phyloP scores from a whole-genome alignment of 768 basidiomycete genomes.

The Lactarius deliciosus region DNA sequence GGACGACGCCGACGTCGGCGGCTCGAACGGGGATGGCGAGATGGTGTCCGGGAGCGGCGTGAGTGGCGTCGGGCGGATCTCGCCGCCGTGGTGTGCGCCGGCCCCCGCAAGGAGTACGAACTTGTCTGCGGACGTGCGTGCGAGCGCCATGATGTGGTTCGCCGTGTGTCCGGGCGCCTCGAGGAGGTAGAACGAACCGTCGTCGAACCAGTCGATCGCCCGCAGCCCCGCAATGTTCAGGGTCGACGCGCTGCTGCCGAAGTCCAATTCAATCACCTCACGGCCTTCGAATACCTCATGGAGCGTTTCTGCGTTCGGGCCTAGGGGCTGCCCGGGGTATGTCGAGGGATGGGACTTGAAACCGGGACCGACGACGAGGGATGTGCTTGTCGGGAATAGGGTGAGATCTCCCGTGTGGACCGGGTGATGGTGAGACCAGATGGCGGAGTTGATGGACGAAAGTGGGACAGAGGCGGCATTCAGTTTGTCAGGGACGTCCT shows the following conservation, averaged over 20 bases:
- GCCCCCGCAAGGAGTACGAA: background rate
- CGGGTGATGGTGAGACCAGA: slow-evolving; percentile 8
- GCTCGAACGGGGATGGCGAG: background rate
- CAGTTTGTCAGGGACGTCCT: background rate
- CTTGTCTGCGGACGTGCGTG: background rate
- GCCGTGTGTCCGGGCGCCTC: background rate
- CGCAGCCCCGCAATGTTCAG: background rate
- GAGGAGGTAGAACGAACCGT: background rate
- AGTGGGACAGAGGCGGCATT: background rate
- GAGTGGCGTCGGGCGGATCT: background rate
- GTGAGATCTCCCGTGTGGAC: slow-evolving; percentile 1
- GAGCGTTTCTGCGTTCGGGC: background rate
- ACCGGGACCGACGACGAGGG: slow-evolving; percentile 8
- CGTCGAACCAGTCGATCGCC: slow-evolving; percentile 1
- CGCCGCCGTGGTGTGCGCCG: background rate
- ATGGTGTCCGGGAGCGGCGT: background rate
- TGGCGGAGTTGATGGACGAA: background rate
- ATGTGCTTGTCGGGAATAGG: background rate
- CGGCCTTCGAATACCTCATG: slow-evolving; percentile 1
- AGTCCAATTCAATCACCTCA: background rate
- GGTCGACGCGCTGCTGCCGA: background rate
- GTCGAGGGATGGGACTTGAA: background rate
- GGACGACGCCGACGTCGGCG: background rate
- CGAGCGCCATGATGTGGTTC: background rate
- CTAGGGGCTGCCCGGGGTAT: background rate